Evolutionary conservation across 2,329 filamentous ascomycete species (phyloP).

Genomic region (Knoxdaviesia capensis): DNA sequence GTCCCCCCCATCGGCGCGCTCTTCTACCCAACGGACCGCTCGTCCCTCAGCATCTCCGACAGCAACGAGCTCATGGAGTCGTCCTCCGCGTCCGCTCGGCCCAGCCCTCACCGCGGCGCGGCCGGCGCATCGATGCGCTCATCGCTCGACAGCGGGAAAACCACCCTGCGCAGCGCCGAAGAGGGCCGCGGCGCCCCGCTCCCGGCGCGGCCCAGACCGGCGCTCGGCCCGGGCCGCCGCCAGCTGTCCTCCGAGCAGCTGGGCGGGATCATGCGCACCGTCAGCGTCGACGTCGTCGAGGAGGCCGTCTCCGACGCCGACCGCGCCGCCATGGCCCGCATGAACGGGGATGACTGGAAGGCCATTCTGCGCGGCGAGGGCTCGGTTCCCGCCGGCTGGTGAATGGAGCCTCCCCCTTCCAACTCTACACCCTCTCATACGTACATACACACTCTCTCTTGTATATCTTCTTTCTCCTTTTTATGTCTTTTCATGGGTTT

Average conservation of each 20-base stretch:
- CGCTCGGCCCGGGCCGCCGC: neutral
- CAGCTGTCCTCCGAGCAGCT: neutral
- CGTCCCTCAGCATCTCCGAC: too few relatives aligned
- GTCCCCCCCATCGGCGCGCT: conserved; percentile 14
- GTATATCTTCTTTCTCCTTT: neutral
- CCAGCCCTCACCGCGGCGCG: too few relatives aligned
- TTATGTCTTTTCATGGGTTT: neutral
- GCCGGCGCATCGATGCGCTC: neutral
- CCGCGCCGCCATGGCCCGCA: neutral
- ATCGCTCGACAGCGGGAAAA: conserved; percentile 14
- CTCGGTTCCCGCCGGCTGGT: neutral
- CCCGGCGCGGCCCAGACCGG: conserved; percentile 5
- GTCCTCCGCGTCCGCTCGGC: too few relatives aligned
- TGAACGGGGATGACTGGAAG: neutral
- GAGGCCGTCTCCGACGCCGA: conserved; percentile 2
- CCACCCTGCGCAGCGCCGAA: conserved; percentile 16
- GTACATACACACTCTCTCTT: neutral
- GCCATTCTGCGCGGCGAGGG: neutral
- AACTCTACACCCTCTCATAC: neutral
- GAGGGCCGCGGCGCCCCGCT: conserved; percentile 14
- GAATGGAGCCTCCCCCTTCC: too few relatives aligned
- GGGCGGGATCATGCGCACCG: conserved; percentile 3
- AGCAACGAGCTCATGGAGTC: too few relatives aligned
- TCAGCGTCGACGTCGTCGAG: conserved; percentile 4
- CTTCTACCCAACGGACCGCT: conserved; percentile 5